phyloP scores from a whole-genome alignment of 2,329 filamentous ascomycete species.

The Fusarium miscanthi region DNA sequence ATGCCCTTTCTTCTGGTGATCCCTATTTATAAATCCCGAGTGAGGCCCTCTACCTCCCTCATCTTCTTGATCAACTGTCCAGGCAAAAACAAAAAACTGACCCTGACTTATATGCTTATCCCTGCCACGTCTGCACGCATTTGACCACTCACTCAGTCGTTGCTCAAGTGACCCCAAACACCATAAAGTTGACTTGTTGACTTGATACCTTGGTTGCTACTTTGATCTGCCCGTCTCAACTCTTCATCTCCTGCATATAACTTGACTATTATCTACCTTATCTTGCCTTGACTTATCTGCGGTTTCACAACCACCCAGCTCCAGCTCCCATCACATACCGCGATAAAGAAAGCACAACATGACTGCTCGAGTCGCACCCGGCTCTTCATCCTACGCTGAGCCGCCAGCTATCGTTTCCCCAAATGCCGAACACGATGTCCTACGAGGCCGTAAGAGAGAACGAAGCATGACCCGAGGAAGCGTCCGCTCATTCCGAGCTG shows the following conservation, averaged over 20 bases:
- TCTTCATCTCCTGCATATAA: background rate
- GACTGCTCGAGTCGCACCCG: conserved; percentile 40
- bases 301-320: conserved; percentile 9
- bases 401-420: conserved; percentile 36
- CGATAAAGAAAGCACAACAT: conserved; percentile 33
- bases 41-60: conserved; percentile 15
- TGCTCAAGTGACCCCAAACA: conserved; percentile 29
- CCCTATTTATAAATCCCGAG: conserved; percentile 27
- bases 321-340: background rate
- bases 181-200: conserved; percentile 1
- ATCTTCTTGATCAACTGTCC: conserved; percentile 15
- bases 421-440: conserved; percentile 45
- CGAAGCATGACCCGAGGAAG: conserved; percentile 52
- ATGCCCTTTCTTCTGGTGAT: conserved; percentile 3
- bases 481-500: conserved; percentile 47
- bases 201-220: background rate
- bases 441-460: conserved; percentile 55
- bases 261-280: background rate
- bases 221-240: background rate
- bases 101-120: conserved; percentile 22
- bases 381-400: conserved; percentile 40
- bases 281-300: conserved; percentile 10
- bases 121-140: conserved; percentile 34
- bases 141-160: conserved; percentile 18
- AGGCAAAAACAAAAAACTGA: conserved; percentile 9